A percentile compares a stretch with the other conserved stretches of the same genome.
Evolutionary conservation across 495 filamentous ascomycete genomes (phyloP).

Genomic region (Hyaloscypha hepaticicola): DNA sequence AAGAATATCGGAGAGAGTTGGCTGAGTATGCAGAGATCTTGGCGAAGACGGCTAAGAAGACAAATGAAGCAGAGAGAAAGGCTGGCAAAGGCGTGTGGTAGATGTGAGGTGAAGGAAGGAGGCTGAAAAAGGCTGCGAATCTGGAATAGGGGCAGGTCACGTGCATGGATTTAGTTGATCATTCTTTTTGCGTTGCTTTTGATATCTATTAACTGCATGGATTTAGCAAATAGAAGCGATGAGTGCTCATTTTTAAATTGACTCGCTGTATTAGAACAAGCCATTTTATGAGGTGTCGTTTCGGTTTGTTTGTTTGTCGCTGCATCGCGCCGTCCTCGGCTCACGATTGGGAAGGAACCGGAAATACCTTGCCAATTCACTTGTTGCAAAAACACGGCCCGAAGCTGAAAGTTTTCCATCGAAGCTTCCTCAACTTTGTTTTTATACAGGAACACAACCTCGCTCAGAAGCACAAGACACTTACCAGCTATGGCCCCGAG

Average conservation of each 20-base stretch:
- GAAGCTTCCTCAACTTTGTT: neutral
- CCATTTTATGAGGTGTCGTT: neutral
- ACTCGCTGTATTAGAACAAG: neutral
- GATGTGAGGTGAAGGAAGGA: neutral
- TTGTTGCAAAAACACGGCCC: too few species aligned
- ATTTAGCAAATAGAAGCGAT: neutral
- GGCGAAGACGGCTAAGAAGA: slow-evolving; percentile 8
- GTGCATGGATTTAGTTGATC: neutral
- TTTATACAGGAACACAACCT: neutral
- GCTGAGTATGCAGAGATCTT: slow-evolving; percentile 10
- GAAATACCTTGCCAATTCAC: neutral
- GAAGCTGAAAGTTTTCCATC: too few species aligned
- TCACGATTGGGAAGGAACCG: neutral
- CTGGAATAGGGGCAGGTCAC: neutral
- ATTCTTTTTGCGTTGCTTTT: neutral
- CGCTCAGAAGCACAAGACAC: too few species aligned
- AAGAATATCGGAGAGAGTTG: too few species aligned
- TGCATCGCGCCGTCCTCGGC: neutral
- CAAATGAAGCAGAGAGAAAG: neutral
- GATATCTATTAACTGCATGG: neutral
- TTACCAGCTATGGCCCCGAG: too few species aligned
- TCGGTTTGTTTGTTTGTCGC: neutral
- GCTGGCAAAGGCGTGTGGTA: neutral
- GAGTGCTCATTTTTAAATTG: neutral
- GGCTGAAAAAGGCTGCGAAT: neutral